These are phyloP conservation scores for Trichophyton benhamiae DNA, from an alignment of 2,329 filamentous ascomycete genomes.

Conservation along the genomic window DNA sequence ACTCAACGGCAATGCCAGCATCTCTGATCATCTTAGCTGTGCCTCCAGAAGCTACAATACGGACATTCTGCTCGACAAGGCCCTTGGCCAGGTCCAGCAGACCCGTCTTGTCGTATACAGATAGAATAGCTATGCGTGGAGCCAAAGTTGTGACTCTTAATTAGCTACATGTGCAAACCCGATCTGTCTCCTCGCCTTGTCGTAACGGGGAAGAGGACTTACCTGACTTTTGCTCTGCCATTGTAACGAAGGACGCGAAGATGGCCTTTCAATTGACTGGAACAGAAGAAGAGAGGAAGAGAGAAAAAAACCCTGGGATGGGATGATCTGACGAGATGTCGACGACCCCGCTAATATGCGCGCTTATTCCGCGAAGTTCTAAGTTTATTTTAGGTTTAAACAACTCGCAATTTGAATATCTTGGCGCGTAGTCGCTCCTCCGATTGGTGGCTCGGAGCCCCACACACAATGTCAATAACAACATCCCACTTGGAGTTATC, in stretches of 20 bases:
- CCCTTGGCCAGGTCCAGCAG: slow-evolving; percentile 86
- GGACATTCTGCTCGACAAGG: slow-evolving; percentile 75
- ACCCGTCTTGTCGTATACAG: slow-evolving; percentile 97
- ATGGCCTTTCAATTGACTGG: background rate
- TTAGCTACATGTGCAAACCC: background rate
- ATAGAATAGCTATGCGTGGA: slow-evolving; percentile 60
- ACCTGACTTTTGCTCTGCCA: slow-evolving; percentile 3
- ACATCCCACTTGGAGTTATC: no score
- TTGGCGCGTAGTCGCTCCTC: no score
- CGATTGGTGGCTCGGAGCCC: no score
- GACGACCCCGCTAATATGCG: no score
- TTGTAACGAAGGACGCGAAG: background rate
- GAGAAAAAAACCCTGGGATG: no score
- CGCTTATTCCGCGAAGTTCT: no score
- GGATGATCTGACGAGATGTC: no score
- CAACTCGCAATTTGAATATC: no score
- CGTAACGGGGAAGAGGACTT: background rate
- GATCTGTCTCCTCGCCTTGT: background rate
- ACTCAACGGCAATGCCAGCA: slow-evolving; percentile 90
- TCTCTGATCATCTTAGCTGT: slow-evolving; percentile 95
- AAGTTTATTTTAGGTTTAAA: no score
- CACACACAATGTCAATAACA: no score
- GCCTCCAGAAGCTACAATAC: slow-evolving; percentile 85
- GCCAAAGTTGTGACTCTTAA: background rate
- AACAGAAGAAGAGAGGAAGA: background rate